phyloP scores from a whole-genome alignment of 352 stramenopile species.

The Phytophthora constricta region DNA sequence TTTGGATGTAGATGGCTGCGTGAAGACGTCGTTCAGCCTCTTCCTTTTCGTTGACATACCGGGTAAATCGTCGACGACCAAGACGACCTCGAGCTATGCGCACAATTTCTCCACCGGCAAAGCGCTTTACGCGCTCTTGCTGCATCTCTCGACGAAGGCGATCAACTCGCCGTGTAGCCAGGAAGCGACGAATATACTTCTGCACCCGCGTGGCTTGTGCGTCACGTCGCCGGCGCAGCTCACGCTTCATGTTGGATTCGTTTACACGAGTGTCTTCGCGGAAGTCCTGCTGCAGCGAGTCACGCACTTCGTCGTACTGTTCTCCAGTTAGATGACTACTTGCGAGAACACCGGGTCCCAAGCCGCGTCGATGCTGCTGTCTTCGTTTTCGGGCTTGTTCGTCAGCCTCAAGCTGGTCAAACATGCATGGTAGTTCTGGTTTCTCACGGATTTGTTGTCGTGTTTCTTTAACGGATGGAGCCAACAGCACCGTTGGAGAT shows the following conservation, averaged over 20 bases:
- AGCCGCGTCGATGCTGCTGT: conserved; percentile 29
- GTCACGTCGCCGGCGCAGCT: conserved; percentile 56
- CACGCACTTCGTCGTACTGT: conserved; percentile 35
- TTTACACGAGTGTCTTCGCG: conserved; percentile 53
- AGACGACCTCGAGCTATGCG: conserved; percentile 66
- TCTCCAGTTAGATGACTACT: conserved; percentile 25
- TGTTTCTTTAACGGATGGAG: conserved; percentile 36
- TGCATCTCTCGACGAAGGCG: conserved; percentile 46
- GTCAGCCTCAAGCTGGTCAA: conserved; percentile 80
- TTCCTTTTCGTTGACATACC: conserved; percentile 26
- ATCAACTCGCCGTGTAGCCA: conserved; percentile 47
- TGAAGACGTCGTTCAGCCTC: conserved; percentile 28
- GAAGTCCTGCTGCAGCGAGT: conserved; percentile 53
- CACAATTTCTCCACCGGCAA: conserved; percentile 70
- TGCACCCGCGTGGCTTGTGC: conserved; percentile 59
- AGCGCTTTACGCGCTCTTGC: conserved; percentile 47
- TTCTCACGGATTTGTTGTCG: conserved; percentile 43
- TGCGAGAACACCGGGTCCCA: conserved; percentile 9
- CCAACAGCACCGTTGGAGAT: conserved; percentile 12
- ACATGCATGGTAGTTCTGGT: conserved; percentile 73
- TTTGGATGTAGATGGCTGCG: conserved; percentile 64
- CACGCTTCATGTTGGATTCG: conserved; percentile 53
- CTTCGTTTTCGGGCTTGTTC: conserved; percentile 55
- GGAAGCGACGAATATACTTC: conserved; percentile 57
- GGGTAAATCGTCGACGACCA: conserved; percentile 56